Base-by-base conservation (phyloP, 768 basidiomycete species). In the Amyloporia xantha region DNA sequence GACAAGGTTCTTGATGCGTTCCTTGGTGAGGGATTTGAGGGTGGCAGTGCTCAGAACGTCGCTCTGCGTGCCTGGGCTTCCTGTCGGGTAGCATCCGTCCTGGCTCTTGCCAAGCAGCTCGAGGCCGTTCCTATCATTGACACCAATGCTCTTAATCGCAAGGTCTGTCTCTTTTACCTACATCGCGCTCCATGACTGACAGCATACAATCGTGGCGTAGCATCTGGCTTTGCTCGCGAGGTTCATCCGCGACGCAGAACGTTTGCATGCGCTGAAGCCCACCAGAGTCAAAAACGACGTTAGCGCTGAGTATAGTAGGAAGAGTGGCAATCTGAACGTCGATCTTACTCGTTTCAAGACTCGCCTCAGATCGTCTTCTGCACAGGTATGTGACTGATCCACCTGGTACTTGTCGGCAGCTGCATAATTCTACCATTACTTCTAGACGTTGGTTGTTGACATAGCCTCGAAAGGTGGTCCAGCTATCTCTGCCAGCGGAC, bases 241-340 rank as follows among this genome's bases (percentile, higher is more conserved):
- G 54, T 63, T 75, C 42, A 67, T 69, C 12, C 69, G 66, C 4
- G 71, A 78, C 40, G 62, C 71, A 2, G 68, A 74, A 12, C 71
- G 73, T 6, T 64, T 79, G 13, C 71, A 77, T 15, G 64, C 73
- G 15, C 52, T 70, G 48, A 80, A 80, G 54, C 78, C 82, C 0
- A 53, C 52, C 0, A 51, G 63, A 26, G 69, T 64, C 6, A 70
- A 62, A 26, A 80, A 83, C 41, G 67, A 71, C 9, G 64, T 80
- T 6, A 46, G 53, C 4, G 26, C 58, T 2, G 50, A 65, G 0
- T 66, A 65, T 50, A 59, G 39, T 1, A 6, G 47, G 10, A 62
- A 62, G 38, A 57, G 68, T 21, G 71, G 59, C 3, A 41, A 51
- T 0, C 35, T 80, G 5, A 54, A 62, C 3, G 47, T 80, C 1